Base-by-base conservation (phyloP, 2,329 filamentous ascomycete species). In the Fusarium sp. region DNA sequence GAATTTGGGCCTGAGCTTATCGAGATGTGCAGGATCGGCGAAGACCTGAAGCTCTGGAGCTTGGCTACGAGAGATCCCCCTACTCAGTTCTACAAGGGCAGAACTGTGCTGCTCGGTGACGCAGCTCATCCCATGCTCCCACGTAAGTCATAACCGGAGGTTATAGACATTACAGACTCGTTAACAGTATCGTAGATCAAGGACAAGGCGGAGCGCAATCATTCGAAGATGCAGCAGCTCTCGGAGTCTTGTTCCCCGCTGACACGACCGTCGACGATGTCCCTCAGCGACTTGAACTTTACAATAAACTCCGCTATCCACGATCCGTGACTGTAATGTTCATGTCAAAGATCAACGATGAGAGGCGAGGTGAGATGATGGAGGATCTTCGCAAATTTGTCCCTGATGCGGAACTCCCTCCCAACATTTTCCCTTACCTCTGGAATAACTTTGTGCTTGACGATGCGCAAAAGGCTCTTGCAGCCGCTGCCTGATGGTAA, bases 81-180 rank as follows among this genome's bases (percentile, higher is more conserved):
- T 14, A 28, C 28, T 7, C n/a, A 66, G 38, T 66, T 66, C 13
- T 48, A 54, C n/a, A 61, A 52, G 13, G 62, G 62, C 39, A 66
- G 36, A n/a, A 54, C 62, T 2, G 62, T 62, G 26, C 7, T 66
- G 18, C 39, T 71, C 3, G 68, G 68, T 2, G 68, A 71, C 5
- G 68, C 68, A 32, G 68, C 68, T 15, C 68, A 71, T 8, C 68
- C 68, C 0, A 71, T 71, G 68, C 66, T 69, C 44, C 68, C 66
- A 18, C 66, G 68, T 69, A 42, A 45, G 60, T 8, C 26, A 26
- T 4, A 9, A 36, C 8, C 5, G 17, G 13, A 15, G 14, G 5
- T 15, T 34, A 5, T 15, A 3, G 2, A 8, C 5, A 34, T 34
- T 7, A 15, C 5, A 34, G 6, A 15, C 11, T 32, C 1, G 34